Evolutionary conservation across 2,329 filamentous ascomycete species (phyloP).

Genomic region (Anthostomella pinea): DNA sequence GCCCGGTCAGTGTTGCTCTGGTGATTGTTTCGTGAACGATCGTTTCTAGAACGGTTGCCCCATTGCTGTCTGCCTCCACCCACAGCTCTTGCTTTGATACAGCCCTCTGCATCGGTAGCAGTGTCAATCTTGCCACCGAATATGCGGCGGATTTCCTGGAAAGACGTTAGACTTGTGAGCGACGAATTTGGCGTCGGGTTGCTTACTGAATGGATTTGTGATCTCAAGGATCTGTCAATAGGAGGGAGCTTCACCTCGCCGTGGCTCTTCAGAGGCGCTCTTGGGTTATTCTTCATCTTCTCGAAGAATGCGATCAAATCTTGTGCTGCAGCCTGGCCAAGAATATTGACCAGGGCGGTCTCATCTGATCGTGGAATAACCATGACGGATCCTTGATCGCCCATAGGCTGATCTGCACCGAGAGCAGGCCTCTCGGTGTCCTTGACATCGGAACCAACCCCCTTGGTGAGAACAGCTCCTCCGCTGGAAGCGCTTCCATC

Average conservation of each 20-base stretch:
- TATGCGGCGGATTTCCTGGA: conserved; percentile 66
- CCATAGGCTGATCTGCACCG: conserved; percentile 6
- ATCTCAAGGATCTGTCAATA: conserved; percentile 28
- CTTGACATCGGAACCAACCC: too few species aligned
- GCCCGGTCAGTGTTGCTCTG: conserved; percentile 22
- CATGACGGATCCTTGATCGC: conserved; percentile 5
- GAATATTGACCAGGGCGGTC: conserved; percentile 19
- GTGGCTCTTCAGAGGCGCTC: conserved; percentile 14
- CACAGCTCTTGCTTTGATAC: conserved; percentile 58
- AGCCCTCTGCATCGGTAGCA: conserved; percentile 54
- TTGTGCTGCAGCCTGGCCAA: conserved; percentile 22
- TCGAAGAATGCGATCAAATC: conserved; percentile 23
- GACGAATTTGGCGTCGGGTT: background rate
- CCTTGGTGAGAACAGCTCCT: too few species aligned
- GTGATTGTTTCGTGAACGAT: conserved; percentile 20
- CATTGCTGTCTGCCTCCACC: conserved; percentile 27
- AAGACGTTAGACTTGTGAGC: conserved; percentile 16
- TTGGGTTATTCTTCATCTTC: conserved; percentile 22
- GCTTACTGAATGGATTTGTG: conserved; percentile 45
- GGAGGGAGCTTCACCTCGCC: conserved; percentile 25
- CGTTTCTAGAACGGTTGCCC: conserved; percentile 24
- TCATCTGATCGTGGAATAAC: conserved; percentile 20
- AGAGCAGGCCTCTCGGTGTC: conserved; percentile 2
- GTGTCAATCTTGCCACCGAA: conserved; percentile 80
- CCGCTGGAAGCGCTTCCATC: too few species aligned